These are phyloP conservation scores for Lasiosphaeria hispida DNA, from an alignment of 495 filamentous ascomycete genomes.

Conservation along the genomic window DNA sequence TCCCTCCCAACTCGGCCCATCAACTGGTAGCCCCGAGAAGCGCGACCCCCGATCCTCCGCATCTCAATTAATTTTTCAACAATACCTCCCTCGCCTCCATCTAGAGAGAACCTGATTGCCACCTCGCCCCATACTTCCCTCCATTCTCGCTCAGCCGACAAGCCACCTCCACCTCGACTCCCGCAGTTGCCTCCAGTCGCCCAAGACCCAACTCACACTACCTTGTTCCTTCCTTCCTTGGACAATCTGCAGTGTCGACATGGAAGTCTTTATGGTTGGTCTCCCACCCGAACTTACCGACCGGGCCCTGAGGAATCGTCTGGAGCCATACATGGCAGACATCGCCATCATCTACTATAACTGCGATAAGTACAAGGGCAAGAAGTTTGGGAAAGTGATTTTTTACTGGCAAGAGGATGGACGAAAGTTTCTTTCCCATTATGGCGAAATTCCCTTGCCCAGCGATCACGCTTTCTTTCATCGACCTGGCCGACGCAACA, in stretches of 20 bases:
- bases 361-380: constrained; percentile 33
- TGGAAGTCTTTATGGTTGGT: constrained; percentile 43
- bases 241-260: too few relatives aligned
- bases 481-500: not conserved
- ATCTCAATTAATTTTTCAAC: too few relatives aligned
- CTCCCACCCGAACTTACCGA: constrained; percentile 39
- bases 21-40: too few relatives aligned
- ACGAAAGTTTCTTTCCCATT: constrained; percentile 32
- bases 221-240: not conserved
- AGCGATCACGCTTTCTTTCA: not conserved
- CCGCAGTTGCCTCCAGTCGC: too few relatives aligned
- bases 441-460: constrained; percentile 13
- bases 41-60: too few relatives aligned
- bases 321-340: constrained; percentile 30
- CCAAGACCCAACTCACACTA: not conserved
- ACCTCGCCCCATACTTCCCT: too few relatives aligned
- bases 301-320: constrained; percentile 28
- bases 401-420: constrained; percentile 40
- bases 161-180: too few relatives aligned
- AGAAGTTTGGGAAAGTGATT: constrained; percentile 29
- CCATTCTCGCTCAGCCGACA: too few relatives aligned
- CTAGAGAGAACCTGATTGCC: too few relatives aligned
- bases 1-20: too few relatives aligned
- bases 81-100: too few relatives aligned
- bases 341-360: constrained; percentile 38